phyloP scores from a whole-genome alignment of 176 grass and related monocot species.

The Panicum miliaceum region DNA sequence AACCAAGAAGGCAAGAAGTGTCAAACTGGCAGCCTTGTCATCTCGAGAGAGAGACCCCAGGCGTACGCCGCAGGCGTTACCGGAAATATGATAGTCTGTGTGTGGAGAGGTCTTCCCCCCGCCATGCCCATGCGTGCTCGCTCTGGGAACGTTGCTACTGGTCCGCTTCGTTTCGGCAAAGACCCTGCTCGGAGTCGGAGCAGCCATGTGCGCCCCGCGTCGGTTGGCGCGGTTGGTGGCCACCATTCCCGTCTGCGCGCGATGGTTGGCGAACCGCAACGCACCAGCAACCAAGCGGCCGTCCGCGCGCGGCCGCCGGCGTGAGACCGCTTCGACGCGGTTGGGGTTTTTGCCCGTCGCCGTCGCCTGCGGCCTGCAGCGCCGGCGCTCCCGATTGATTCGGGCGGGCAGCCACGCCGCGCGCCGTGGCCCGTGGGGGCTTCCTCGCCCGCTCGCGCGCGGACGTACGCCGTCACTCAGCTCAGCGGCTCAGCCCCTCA shows the following conservation, averaged over 20 bases:
- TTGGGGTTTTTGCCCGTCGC: background rate
- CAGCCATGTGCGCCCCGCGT: slow-evolving; percentile 47
- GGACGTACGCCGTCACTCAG: background rate
- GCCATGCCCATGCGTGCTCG: background rate
- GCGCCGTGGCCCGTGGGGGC: background rate
- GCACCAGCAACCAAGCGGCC: slow-evolving; percentile 10
- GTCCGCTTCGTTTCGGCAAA: background rate
- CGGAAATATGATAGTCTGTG: background rate
- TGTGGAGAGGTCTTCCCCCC: background rate
- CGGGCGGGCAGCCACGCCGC: background rate
- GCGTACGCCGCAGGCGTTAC: slow-evolving; percentile 21
- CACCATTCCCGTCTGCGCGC: background rate
- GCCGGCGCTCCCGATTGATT: background rate
- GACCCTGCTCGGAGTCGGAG: slow-evolving; percentile 9
- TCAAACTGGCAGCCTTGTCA: slow-evolving; percentile 24
- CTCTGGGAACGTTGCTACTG: background rate
- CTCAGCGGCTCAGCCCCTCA: background rate
- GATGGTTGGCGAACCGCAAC: slow-evolving; percentile 39
- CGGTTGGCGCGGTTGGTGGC: slow-evolving; percentile 54
- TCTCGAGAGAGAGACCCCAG: background rate
- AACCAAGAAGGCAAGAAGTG: background rate
- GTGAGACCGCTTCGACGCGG: background rate
- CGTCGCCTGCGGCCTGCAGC: background rate
- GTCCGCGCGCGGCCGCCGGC: background rate
- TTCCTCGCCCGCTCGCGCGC: no score